A percentile compares a stretch with the other conserved stretches of the same genome.
Conservation (phyloP, 805 yeast species). For the Clavispora asparagi region DNA sequence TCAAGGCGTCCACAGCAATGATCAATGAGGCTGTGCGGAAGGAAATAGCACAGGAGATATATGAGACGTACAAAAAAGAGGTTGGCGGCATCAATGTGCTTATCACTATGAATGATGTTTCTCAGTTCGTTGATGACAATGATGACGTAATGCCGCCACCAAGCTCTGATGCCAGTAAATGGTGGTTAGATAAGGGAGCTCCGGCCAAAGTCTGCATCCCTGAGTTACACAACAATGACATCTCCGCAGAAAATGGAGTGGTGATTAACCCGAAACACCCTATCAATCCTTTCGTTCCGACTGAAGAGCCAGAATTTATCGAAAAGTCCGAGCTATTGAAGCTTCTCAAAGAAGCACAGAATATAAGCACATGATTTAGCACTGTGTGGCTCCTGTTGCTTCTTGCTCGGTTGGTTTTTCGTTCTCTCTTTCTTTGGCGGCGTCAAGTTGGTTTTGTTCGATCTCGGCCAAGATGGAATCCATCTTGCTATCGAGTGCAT, state of each 20-base stretch:
- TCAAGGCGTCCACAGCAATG: conserved; percentile 56
- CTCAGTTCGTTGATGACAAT: conserved; percentile 21
- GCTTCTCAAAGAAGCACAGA: neutral
- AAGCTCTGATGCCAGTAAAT: conserved; percentile 70
- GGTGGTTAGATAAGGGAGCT: conserved; percentile 88
- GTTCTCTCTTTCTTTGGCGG: neutral
- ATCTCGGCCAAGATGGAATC: conserved; percentile 51
- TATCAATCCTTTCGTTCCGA: conserved; percentile 64
- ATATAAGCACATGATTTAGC: neutral
- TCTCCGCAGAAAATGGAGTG: conserved; percentile 11
- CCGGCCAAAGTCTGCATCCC: conserved; percentile 62
- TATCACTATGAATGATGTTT: conserved; percentile 22
- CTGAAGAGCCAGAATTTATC: conserved; percentile 51
- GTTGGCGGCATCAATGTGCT: conserved; percentile 40
- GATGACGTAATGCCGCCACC: conserved; percentile 74
- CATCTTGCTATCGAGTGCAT: conserved; percentile 58
- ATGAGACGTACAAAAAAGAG: conserved; percentile 46
- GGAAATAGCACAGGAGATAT: conserved; percentile 51
- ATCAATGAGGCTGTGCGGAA: conserved; percentile 59
- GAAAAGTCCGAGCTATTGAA: neutral
- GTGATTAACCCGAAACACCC: conserved; percentile 67
- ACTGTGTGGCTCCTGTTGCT: neutral
- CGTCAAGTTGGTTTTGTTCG: conserved; percentile 15
- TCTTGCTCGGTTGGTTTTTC: neutral
- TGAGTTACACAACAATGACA: conserved; percentile 31